Conservation (phyloP, 495 filamentous ascomycete genomes). For the Neurospora sp. region DNA sequence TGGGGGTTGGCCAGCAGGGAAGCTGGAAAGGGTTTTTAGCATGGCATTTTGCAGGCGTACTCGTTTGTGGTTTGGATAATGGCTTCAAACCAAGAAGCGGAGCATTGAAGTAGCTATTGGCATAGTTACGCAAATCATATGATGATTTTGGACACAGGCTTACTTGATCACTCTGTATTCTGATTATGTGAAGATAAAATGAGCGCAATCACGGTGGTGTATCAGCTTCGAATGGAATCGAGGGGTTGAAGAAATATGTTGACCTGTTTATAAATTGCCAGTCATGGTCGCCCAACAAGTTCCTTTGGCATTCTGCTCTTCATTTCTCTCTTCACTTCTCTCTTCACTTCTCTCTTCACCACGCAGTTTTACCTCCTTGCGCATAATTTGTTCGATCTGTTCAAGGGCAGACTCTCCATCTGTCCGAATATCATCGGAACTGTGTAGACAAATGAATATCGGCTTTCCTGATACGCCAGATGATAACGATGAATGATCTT, state of each 20-base stretch:
- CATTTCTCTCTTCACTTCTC: not conserved
- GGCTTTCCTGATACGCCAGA: not conserved
- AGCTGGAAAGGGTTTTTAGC: not conserved
- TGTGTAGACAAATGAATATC: not conserved
- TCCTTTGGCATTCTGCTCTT: not conserved
- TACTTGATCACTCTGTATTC: not conserved
- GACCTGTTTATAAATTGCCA: not conserved
- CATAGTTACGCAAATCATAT: not conserved
- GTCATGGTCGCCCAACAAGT: not conserved
- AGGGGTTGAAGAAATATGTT: not conserved
- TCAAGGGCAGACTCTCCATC: not conserved
- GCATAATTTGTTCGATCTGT: not conserved
- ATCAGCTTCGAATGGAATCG: not conserved
- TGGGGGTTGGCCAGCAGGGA: not conserved
- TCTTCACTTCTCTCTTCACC: not conserved
- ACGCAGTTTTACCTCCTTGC: not conserved
- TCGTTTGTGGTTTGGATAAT: not conserved
- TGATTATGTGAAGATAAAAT: not conserved
- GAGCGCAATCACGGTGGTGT: not conserved
- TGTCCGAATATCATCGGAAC: not conserved
- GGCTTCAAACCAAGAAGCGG: not conserved
- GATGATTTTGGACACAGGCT: not conserved
- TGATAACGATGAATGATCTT: not conserved
- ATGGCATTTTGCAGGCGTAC: not conserved
- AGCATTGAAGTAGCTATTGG: not conserved